Evolutionary conservation across 495 filamentous ascomycete species (phyloP).

Genomic region (Hypoxylon lienhwacheense): DNA sequence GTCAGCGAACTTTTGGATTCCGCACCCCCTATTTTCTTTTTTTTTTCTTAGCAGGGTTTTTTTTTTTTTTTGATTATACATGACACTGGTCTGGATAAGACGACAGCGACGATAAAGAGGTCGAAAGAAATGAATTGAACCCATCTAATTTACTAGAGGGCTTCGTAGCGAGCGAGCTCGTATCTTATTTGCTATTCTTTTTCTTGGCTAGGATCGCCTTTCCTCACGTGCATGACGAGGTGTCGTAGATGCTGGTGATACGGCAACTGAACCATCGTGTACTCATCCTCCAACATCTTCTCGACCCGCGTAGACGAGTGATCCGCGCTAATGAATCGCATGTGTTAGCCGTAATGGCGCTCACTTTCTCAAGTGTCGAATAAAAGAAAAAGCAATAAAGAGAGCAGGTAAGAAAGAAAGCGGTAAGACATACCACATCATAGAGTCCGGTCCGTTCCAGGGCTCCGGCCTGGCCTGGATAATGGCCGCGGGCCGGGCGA

Average conservation of each 20-base stretch:
- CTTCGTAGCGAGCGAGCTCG: neutral
- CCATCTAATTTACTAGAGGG: no score
- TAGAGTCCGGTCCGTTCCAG: neutral
- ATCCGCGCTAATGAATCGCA: neutral
- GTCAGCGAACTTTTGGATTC: no score
- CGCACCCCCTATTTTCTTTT: no score
- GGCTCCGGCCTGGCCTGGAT: conserved; percentile 15
- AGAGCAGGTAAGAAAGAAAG: no score
- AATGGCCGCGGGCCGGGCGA: conserved; percentile 37
- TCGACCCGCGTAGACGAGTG: conserved; percentile 1
- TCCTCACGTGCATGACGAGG: conserved; percentile 11
- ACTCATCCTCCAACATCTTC: conserved; percentile 15
- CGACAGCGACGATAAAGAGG: no score
- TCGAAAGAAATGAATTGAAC: no score
- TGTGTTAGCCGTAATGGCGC: neutral
- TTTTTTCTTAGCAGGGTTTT: no score
- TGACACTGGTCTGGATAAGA: no score
- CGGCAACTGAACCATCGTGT: neutral
- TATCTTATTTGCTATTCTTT: neutral
- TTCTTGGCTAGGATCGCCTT: neutral
- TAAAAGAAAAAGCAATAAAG: no score
- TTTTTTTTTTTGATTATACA: no score
- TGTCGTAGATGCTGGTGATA: neutral
- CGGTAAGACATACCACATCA: neutral
- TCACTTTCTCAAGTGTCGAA: neutral